Percentiles rank a stretch among this genome's conserved stretches.
Conservation (phyloP, 805 yeast species). For the Cyberlindnera euphorbiiphila region DNA sequence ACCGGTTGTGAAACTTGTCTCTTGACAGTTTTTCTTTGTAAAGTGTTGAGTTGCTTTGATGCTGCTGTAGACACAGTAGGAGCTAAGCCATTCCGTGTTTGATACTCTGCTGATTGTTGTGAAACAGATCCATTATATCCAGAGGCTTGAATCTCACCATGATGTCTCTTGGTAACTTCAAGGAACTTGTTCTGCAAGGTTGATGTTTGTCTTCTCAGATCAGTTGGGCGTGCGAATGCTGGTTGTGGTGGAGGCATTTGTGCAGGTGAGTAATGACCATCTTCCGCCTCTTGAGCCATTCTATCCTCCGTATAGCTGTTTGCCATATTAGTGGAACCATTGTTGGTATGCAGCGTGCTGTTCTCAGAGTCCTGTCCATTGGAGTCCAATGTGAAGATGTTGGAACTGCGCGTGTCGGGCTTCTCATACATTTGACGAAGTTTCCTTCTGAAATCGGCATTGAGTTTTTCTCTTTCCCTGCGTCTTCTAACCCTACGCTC, state of each 20-base stretch:
- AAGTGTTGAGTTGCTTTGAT: slow-evolving; percentile 45
- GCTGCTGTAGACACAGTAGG: slow-evolving; percentile 56
- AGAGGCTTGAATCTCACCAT: slow-evolving; percentile 58
- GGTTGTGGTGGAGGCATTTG: slow-evolving; percentile 24
- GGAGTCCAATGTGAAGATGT: background rate
- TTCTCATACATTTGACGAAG: slow-evolving; percentile 20
- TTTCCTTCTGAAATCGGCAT: slow-evolving; percentile 39
- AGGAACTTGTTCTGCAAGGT: slow-evolving; percentile 18
- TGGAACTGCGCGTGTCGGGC: background rate
- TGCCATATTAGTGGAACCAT: slow-evolving; percentile 1
- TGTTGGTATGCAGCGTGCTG: slow-evolving; percentile 7
- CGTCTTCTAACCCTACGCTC: slow-evolving; percentile 36
- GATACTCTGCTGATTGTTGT: slow-evolving; percentile 23
- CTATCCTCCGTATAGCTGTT: background rate
- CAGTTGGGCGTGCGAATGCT: slow-evolving; percentile 9
- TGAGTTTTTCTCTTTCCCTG: slow-evolving; percentile 25
- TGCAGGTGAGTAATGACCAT: background rate
- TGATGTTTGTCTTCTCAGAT: slow-evolving; percentile 23
- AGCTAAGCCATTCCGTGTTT: slow-evolving; percentile 53
- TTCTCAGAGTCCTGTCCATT: slow-evolving; percentile 12
- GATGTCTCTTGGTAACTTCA: slow-evolving; percentile 28
- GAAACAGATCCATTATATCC: slow-evolving; percentile 47
- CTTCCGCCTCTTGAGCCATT: background rate
- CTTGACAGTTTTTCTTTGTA: slow-evolving; percentile 39
- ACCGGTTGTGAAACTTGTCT: slow-evolving; percentile 1